Conservation (phyloP, 1,139 yeast species). For the Scheffersomyces lignicola region DNA sequence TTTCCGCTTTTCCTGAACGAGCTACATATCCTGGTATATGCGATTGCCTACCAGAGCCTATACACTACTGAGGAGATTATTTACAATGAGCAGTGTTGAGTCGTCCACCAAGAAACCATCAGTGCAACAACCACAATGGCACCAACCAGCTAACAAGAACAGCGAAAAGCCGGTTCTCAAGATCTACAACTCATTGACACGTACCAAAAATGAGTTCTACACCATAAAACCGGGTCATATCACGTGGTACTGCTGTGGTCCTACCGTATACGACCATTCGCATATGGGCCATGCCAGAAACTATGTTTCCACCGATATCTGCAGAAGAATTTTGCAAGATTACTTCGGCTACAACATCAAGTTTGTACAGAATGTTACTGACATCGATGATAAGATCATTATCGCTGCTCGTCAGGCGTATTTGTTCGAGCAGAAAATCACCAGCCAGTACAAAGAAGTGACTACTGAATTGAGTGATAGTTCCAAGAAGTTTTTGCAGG, state of each 20-base stretch:
- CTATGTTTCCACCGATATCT: conserved; percentile 91
- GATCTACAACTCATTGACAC: conserved; percentile 77
- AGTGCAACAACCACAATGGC: conserved; percentile 44
- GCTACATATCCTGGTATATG: neutral
- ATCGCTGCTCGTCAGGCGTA: conserved; percentile 89
- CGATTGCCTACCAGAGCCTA: neutral
- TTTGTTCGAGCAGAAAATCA: conserved; percentile 62
- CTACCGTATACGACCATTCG: conserved; percentile 95
- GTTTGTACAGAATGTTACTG: conserved; percentile 95
- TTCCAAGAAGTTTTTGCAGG: conserved; percentile 43
- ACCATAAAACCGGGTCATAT: conserved; percentile 65
- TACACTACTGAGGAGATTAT: neutral
- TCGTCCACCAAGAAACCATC: conserved; percentile 23
- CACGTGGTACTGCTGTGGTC: conserved; percentile 98
- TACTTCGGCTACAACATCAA: conserved; percentile 86
- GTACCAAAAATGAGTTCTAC: conserved; percentile 72
- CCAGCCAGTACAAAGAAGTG: conserved; percentile 30
- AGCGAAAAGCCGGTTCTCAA: conserved; percentile 24
- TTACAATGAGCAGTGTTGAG: conserved; percentile 1
- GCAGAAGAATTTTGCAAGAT: conserved; percentile 82
- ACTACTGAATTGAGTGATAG: conserved; percentile 37
- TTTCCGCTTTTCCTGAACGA: neutral
- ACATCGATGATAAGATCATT: conserved; percentile 95
- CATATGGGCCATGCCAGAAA: conserved; percentile 99
- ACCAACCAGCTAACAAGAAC: conserved; percentile 21